These are phyloP conservation scores for Fusarium transvaalense DNA, from an alignment of 2,329 filamentous ascomycete genomes.

Conservation along the genomic window DNA sequence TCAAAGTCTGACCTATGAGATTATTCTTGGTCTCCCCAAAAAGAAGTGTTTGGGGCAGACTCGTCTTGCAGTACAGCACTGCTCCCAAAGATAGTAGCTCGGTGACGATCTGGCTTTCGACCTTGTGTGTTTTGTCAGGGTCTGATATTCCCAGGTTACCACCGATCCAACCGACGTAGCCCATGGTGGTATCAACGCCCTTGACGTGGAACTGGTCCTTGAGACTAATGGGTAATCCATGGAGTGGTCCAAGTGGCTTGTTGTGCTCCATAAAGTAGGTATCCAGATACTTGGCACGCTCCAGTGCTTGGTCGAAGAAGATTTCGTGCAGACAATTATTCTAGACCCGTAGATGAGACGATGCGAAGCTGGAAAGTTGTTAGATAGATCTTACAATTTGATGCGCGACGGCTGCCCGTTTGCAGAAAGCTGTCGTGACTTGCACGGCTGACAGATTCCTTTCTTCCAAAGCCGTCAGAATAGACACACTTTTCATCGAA, in stretches of 20 bases:
- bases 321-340: constrained; percentile 40
- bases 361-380: background rate
- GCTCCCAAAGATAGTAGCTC: constrained; percentile 43
- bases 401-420: constrained; percentile 63
- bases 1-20: constrained; percentile 51
- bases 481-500: constrained; percentile 5
- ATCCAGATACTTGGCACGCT: constrained; percentile 27
- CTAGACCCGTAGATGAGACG: background rate
- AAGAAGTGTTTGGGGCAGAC: constrained; percentile 41
- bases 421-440: constrained; percentile 65
- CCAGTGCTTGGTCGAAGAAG: constrained; percentile 38
- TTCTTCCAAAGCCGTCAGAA: constrained; percentile 6
- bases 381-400: constrained; percentile 58
- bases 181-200: constrained; percentile 62
- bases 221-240: constrained; percentile 43
- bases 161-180: constrained; percentile 50
- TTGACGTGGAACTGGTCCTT: constrained; percentile 74
- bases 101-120: constrained; percentile 37
- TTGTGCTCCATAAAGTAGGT: constrained; percentile 20
- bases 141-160: constrained; percentile 21
- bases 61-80: constrained; percentile 46
- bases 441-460: constrained; percentile 49
- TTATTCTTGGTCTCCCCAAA: constrained; percentile 52
- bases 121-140: background rate
- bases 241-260: constrained; percentile 34